phyloP scores from a whole-genome alignment of 73 alveolate genomes.

The Effrenium voratum region DNA sequence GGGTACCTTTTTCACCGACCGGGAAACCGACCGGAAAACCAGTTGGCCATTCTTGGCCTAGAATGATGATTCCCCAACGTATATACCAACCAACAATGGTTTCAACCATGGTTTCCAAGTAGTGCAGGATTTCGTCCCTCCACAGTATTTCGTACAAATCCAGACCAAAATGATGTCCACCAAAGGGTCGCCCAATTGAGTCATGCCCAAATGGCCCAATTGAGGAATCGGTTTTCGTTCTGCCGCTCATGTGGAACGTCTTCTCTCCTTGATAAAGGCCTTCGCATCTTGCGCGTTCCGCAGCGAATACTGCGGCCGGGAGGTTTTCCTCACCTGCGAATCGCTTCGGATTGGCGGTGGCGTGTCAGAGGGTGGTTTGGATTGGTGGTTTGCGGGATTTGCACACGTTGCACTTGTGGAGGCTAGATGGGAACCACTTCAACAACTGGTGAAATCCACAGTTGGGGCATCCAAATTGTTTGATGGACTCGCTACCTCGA shows the following conservation, averaged over 20 bases:
- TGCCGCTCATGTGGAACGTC: too few species aligned
- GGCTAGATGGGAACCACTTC: not conserved
- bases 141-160: not conserved
- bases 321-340: not conserved
- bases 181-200: not conserved
- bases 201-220: too few species aligned
- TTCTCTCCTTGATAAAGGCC: not conserved
- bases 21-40: too few species aligned
- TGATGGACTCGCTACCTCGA: too few species aligned
- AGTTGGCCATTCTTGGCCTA: too few species aligned
- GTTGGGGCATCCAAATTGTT: not conserved
- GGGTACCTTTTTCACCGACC: too few species aligned
- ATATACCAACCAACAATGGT: too few species aligned
- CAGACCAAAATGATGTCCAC: slow-evolving; percentile 8
- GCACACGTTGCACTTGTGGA: not conserved
- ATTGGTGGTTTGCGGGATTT: not conserved
- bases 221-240: too few species aligned
- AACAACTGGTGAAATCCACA: not conserved
- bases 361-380: too few species aligned
- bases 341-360: not conserved
- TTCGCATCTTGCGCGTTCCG: slow-evolving; percentile 28
- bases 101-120: not conserved
- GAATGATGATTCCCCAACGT: too few species aligned
- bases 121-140: not conserved
- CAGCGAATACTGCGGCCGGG: slow-evolving; percentile 33